Evolutionary conservation across 192 early-diverging fungal genomes (phyloP).

Genomic region (Podila horticola): DNA sequence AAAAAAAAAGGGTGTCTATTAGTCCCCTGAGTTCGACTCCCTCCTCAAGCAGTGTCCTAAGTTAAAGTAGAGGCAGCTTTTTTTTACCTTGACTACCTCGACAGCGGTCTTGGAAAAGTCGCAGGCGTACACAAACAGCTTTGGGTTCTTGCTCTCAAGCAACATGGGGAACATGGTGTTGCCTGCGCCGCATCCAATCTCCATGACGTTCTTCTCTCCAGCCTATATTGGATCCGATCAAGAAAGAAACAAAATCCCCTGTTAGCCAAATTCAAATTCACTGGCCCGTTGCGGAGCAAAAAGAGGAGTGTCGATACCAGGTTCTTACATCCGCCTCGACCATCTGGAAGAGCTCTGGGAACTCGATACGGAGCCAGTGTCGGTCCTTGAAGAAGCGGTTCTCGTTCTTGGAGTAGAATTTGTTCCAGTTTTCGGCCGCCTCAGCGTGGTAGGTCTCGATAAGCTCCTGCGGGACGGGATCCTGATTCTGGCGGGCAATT

Average conservation of each 20-base stretch:
- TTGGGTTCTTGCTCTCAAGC: constrained; percentile 70
- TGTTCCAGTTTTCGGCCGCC: constrained; percentile 76
- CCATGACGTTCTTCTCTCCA: constrained; percentile 73
- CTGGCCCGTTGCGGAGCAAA: not conserved
- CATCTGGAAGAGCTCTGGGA: constrained; percentile 82
- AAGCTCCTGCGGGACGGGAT: constrained; percentile 72
- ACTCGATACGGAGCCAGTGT: constrained; percentile 95
- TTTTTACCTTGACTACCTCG: constrained; percentile 82
- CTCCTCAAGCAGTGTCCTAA: too few species aligned
- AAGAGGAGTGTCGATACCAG: not conserved
- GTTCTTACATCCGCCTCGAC: constrained; percentile 55
- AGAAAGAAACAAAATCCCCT: not conserved
- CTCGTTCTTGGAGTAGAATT: constrained; percentile 85
- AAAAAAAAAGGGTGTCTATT: too few species aligned
- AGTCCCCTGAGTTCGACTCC: too few species aligned
- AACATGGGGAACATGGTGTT: constrained; percentile 95
- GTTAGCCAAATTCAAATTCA: not conserved
- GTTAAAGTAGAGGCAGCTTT: too few species aligned
- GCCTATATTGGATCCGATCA: constrained; percentile 34
- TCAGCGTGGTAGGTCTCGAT: constrained; percentile 58
- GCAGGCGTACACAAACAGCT: constrained; percentile 88
- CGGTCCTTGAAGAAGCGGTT: constrained; percentile 97
- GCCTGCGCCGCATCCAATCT: constrained; percentile 97
- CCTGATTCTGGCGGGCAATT: constrained; percentile 76
- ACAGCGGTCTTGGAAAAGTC: constrained; percentile 93